Conservation (phyloP, 2,329 filamentous ascomycete genomes). For the Aspergillus aculeatus region DNA sequence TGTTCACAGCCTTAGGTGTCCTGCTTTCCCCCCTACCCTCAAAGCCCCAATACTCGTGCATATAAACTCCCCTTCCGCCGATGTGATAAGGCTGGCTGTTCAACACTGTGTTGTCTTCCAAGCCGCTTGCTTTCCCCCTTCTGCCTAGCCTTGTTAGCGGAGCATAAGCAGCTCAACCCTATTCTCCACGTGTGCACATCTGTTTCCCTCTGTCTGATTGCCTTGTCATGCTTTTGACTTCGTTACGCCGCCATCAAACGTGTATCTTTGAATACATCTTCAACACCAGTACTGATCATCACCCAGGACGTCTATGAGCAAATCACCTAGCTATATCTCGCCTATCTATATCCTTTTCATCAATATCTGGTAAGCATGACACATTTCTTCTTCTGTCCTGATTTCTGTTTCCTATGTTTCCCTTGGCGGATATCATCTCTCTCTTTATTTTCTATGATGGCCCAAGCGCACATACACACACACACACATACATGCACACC, state of each 20-base stretch:
- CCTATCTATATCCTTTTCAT: not conserved
- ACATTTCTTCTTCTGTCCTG: not conserved
- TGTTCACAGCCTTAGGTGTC: constrained; percentile 5
- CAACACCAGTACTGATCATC: not conserved
- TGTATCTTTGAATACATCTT: not conserved
- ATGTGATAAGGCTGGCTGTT: constrained; percentile 10
- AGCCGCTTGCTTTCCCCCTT: constrained; percentile 11
- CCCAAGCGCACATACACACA: not conserved
- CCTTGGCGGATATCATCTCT: not conserved
- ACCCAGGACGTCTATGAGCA: not conserved
- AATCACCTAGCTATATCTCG: not conserved
- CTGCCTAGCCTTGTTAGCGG: not conserved
- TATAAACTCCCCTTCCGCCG: constrained; percentile 5
- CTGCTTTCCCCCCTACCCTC: not conserved
- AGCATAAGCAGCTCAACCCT: not conserved
- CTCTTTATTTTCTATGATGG: not conserved
- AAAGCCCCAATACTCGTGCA: not conserved
- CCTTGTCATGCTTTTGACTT: not conserved
- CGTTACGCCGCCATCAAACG: not conserved
- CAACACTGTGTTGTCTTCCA: constrained; percentile 1
- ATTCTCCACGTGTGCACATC: not conserved
- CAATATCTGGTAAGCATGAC: constrained; percentile 1
- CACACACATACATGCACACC: not conserved
- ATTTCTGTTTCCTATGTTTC: not conserved
- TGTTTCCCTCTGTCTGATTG: not conserved